A percentile compares a stretch with the other conserved stretches of the same genome.
Conservation (phyloP, 2,329 filamentous ascomycete genomes). For the Aureobasidium vineae region DNA sequence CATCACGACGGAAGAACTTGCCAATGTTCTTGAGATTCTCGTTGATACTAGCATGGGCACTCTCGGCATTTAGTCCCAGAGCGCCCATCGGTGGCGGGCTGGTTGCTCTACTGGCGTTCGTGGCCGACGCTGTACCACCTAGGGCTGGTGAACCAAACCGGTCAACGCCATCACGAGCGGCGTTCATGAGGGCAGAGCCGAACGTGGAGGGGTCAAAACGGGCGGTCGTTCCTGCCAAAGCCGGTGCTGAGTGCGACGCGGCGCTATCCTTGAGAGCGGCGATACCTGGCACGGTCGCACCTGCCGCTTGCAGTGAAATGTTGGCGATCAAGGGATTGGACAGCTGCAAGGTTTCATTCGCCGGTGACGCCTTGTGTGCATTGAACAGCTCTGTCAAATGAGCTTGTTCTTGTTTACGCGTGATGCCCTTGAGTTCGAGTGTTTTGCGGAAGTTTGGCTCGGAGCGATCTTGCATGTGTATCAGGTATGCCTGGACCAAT, state of each 20-base stretch:
- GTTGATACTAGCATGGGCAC: slow-evolving; percentile 55
- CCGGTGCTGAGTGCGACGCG: slow-evolving; percentile 36
- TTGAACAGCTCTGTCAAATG: slow-evolving; percentile 89
- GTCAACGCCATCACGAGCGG: slow-evolving; percentile 79
- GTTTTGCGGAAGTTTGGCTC: slow-evolving; percentile 96
- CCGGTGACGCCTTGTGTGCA: slow-evolving; percentile 67
- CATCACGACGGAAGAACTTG: slow-evolving; percentile 91
- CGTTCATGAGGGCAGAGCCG: slow-evolving; percentile 84
- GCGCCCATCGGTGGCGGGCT: slow-evolving; percentile 35
- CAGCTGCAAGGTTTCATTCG: slow-evolving; percentile 66
- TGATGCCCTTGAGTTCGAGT: slow-evolving; percentile 89
- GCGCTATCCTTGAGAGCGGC: slow-evolving; percentile 31
- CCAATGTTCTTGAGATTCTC: slow-evolving; percentile 95
- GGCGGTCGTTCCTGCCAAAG: slow-evolving; percentile 40
- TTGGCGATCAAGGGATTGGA: slow-evolving; percentile 64
- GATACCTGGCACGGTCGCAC: slow-evolving; percentile 41
- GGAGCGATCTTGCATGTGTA: slow-evolving; percentile 91
- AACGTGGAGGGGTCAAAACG: slow-evolving; percentile 77
- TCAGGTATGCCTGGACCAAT: slow-evolving; percentile 93
- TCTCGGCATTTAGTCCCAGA: slow-evolving; percentile 33
- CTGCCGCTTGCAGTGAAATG: slow-evolving; percentile 55
- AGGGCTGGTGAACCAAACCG: slow-evolving; percentile 64
- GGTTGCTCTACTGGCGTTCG: slow-evolving; percentile 35
- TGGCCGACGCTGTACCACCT: slow-evolving; percentile 31
- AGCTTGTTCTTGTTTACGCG: slow-evolving; percentile 72